These are phyloP conservation scores for Citrus sp. DNA, from an alignment of 345 rosid genomes.

Conservation along the genomic window DNA sequence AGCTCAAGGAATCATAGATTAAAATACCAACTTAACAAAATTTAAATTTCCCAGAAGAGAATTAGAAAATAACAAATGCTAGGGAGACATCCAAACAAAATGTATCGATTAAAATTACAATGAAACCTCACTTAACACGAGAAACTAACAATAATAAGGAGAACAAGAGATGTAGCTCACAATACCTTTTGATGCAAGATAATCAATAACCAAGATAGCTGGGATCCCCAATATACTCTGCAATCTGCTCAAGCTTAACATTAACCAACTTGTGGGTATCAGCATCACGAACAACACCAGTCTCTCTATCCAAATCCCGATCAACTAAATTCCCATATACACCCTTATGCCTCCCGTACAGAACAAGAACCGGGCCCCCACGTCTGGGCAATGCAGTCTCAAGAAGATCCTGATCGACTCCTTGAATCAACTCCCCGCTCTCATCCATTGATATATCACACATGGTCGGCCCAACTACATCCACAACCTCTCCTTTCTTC, in stretches of 20 bases:
- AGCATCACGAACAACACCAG: constrained; percentile 63
- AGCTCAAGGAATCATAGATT: neutral
- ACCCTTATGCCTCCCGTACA: constrained; percentile 68
- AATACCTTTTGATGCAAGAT: neutral
- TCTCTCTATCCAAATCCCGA: constrained; percentile 63
- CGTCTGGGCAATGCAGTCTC: constrained; percentile 84
- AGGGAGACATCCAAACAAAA: neutral
- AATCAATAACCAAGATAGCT: constrained; percentile 42
- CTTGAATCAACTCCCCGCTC: constrained; percentile 64
- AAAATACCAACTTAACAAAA: neutral
- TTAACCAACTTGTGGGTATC: constrained; percentile 57
- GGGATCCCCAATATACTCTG: constrained; percentile 78
- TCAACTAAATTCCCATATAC: constrained; percentile 66
- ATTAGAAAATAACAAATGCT: neutral
- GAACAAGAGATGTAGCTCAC: neutral
- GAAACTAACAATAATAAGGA: neutral
- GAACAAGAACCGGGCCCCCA: constrained; percentile 64
- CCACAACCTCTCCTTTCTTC: constrained; percentile 82
- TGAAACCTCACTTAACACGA: neutral
- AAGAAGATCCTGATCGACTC: constrained; percentile 69
- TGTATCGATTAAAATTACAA: neutral
- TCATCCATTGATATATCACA: constrained; percentile 81
- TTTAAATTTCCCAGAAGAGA: neutral
- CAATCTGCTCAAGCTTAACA: constrained; percentile 78
- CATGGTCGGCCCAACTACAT: constrained; percentile 66